These are phyloP conservation scores for Naganishia friedmannii DNA, from an alignment of 768 basidiomycete genomes.

Conservation along the genomic window DNA sequence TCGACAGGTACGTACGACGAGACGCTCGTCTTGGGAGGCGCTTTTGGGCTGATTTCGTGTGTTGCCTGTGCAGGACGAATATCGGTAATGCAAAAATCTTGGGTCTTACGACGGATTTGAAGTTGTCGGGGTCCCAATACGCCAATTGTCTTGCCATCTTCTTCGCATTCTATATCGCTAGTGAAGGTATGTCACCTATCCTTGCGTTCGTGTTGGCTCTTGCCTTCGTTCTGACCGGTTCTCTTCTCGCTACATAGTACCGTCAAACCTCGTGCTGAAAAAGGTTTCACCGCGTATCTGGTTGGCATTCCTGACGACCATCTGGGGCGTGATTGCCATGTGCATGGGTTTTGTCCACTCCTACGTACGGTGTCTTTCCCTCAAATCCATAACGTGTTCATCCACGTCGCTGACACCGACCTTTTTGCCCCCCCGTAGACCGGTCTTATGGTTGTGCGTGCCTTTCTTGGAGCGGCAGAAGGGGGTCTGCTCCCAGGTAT, in stretches of 20 bases:
- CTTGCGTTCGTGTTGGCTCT: background rate
- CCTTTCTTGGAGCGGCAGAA: conserved; percentile 40
- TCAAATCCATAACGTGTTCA: background rate
- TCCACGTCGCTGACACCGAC: background rate
- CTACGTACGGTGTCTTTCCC: conserved; percentile 21
- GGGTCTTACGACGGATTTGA: conserved; percentile 7
- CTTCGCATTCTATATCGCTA: conserved; percentile 42
- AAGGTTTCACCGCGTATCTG: conserved; percentile 34
- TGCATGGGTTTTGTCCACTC: conserved; percentile 39
- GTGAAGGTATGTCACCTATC: conserved; percentile 28
- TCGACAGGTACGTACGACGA: conserved; percentile 15
- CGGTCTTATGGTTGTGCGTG: conserved; percentile 41
- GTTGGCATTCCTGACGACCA: conserved; percentile 37
- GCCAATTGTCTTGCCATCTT: conserved; percentile 39
- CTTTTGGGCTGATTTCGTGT: background rate
- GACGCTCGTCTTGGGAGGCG: background rate
- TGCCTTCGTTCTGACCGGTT: background rate
- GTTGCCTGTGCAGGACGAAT: conserved; percentile 30
- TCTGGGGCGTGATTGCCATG: conserved; percentile 44
- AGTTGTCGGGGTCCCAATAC: conserved; percentile 32
- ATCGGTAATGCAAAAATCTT: conserved; percentile 42
- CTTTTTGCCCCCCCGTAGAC: background rate
- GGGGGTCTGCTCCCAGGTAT: conserved; percentile 42
- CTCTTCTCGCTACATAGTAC: conserved; percentile 28
- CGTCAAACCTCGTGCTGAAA: conserved; percentile 40